Evolutionary conservation across 129 eudicot species (phyloP).

Genomic region (Arctium minus): DNA sequence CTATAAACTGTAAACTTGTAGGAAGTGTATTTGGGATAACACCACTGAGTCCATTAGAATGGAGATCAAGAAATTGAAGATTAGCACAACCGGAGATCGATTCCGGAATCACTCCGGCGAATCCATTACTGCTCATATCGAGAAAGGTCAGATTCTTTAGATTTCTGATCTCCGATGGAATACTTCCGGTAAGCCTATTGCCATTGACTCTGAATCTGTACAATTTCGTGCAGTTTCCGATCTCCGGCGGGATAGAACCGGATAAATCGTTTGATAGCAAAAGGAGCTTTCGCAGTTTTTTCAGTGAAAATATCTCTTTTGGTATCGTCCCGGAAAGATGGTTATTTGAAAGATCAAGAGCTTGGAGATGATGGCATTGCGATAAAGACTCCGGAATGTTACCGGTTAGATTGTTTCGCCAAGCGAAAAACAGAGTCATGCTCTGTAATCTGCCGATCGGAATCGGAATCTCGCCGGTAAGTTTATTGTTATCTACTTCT

Average conservation of each 20-base stretch:
- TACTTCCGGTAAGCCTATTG: constrained; percentile 59
- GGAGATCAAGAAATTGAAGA: constrained; percentile 95
- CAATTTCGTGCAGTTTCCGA: constrained; percentile 78
- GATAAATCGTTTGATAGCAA: constrained; percentile 70
- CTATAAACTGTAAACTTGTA: constrained; percentile 63
- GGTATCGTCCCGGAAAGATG: constrained; percentile 65
- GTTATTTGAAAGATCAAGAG: constrained; percentile 88
- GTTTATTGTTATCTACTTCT: constrained; percentile 76
- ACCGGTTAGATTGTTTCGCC: constrained; percentile 90
- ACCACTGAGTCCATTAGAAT: constrained; percentile 61
- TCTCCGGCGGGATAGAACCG: constrained; percentile 77
- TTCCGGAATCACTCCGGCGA: constrained; percentile 63
- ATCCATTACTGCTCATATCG: constrained; percentile 63
- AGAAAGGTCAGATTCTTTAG: constrained; percentile 65
- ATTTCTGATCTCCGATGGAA: constrained; percentile 83
- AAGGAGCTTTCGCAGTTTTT: constrained; percentile 66
- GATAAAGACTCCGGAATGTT: constrained; percentile 69
- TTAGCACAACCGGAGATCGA: constrained; percentile 61
- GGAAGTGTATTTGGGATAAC: constrained; percentile 65
- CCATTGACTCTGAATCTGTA: constrained; percentile 63
- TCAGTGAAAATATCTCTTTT: constrained; percentile 43
- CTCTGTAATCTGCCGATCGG: constrained; percentile 56
- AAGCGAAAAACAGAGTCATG: constrained; percentile 82
- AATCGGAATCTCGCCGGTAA: constrained; percentile 72
- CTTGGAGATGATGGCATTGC: constrained; percentile 63